Conservation (phyloP, 208 protist species). For the Wallacemonas sp. region DNA sequence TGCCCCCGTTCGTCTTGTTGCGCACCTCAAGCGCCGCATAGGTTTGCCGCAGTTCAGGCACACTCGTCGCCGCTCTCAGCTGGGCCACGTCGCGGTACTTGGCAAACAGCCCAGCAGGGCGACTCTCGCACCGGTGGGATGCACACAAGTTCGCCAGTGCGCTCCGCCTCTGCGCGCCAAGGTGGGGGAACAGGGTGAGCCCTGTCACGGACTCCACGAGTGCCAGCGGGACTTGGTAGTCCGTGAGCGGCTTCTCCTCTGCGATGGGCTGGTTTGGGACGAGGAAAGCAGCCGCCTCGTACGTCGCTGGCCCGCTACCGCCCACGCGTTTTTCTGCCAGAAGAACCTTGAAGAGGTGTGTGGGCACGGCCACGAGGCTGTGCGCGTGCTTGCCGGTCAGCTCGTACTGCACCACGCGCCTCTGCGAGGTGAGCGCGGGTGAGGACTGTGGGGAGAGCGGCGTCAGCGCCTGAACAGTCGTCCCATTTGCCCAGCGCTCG, state of each 20-base stretch:
- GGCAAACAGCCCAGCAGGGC: constrained; percentile 41
- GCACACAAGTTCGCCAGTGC: constrained; percentile 65
- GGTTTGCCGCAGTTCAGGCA: constrained; percentile 49
- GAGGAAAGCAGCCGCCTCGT: constrained; percentile 65
- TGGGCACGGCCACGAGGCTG: constrained; percentile 72
- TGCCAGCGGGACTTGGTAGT: constrained; percentile 67
- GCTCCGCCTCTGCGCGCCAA: constrained; percentile 7
- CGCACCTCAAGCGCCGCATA: constrained; percentile 35
- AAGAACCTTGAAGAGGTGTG: constrained; percentile 84
- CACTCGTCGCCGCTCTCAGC: constrained; percentile 50
- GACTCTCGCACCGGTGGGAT: constrained; percentile 45
- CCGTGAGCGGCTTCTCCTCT: constrained; percentile 61
- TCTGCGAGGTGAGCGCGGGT: background rate
- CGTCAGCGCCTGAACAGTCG: constrained; percentile 16
- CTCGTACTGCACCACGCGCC: constrained; percentile 57
- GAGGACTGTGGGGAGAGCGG: constrained; percentile 10
- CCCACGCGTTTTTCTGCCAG: constrained; percentile 41
- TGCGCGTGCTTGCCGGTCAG: constrained; percentile 57
- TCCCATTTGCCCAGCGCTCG: constrained; percentile 32
- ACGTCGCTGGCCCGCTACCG: constrained; percentile 21
- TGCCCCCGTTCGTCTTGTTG: constrained; percentile 14
- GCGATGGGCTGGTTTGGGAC: constrained; percentile 76
- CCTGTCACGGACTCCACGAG: constrained; percentile 59
- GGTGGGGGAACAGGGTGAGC: constrained; percentile 73
- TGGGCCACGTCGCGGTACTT: constrained; percentile 59